These are phyloP conservation scores for Trypanosoma avium DNA, from an alignment of 208 protist genomes.

Conservation along the genomic window DNA sequence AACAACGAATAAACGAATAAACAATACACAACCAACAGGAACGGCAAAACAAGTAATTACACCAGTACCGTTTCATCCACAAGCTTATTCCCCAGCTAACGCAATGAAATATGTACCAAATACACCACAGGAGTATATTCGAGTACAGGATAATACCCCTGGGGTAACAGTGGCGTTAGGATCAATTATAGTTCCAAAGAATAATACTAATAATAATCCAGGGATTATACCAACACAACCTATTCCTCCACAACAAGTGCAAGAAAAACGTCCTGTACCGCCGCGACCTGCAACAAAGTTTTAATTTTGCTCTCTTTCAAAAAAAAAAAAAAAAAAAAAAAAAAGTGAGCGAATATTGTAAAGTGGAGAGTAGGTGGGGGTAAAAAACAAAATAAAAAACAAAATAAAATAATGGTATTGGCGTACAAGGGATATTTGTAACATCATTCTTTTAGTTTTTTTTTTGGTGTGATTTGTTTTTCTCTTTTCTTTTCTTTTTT, in stretches of 20 bases:
- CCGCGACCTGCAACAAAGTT: slow-evolving; percentile 21
- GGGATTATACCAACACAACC: no score
- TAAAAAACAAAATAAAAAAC: slow-evolving; percentile 12
- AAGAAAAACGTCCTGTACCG: slow-evolving; percentile 7
- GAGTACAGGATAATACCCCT: slow-evolving; percentile 65
- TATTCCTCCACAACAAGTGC: slow-evolving; percentile 4
- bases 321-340: not conserved
- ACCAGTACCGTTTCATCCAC: slow-evolving; percentile 68
- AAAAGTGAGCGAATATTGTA: no score
- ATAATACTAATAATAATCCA: no score
- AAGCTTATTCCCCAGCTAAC: slow-evolving; percentile 45
- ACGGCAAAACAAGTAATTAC: slow-evolving; percentile 38
- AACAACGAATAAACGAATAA: slow-evolving; percentile 13
- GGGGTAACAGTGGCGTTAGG: slow-evolving; percentile 64
- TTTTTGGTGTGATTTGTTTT: not conserved
- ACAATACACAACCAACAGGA: slow-evolving; percentile 10
- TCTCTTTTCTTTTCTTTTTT: not conserved
- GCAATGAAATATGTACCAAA: slow-evolving; percentile 24
- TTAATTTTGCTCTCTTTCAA: no score
- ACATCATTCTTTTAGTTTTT: not conserved
- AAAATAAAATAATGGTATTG: not conserved
- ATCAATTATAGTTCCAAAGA: slow-evolving; percentile 65
- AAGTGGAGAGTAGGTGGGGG: not conserved
- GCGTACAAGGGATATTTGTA: not conserved
- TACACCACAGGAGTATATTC: slow-evolving; percentile 74